Evolutionary conservation across 257 asterid genomes (phyloP).

Genomic region (Nicotiana attenuata): DNA sequence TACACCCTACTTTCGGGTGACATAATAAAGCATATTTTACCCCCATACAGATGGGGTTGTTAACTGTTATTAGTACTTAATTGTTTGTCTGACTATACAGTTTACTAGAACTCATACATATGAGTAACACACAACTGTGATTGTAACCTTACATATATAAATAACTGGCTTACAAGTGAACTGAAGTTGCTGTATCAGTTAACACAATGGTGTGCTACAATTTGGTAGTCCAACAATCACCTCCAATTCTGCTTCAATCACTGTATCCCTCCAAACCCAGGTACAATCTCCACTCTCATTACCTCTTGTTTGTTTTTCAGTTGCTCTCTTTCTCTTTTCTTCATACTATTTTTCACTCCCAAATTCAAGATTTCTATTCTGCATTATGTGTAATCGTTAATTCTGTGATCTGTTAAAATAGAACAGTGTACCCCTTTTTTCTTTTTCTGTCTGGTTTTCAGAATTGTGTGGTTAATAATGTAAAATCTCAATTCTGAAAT

Average conservation of each 20-base stretch:
- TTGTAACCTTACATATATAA: not conserved
- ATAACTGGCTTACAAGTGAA: not conserved
- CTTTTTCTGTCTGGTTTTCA: not conserved
- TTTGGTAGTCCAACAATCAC: constrained; percentile 38
- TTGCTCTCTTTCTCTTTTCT: too few species aligned
- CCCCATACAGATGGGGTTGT: too few species aligned
- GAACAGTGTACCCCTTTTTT: too few species aligned
- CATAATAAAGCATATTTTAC: too few species aligned
- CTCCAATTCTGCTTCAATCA: constrained; percentile 35
- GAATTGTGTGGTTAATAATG: not conserved
- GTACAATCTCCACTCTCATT: constrained; percentile 17
- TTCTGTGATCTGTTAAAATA: not conserved
- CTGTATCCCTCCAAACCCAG: constrained; percentile 32
- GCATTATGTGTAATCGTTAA: not conserved
- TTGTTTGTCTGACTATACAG: too few species aligned
- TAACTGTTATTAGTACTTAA: too few species aligned
- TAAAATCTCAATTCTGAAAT: too few species aligned
- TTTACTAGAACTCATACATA: too few species aligned
- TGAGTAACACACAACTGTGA: not conserved
- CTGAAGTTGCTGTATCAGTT: not conserved
- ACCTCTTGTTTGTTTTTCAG: not conserved
- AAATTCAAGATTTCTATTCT: not conserved
- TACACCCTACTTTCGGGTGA: too few species aligned
- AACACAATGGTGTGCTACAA: constrained; percentile 29
- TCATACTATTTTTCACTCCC: not conserved